Conservation (phyloP, 2,329 filamentous ascomycete genomes). For the Biscogniauxia sp. region DNA sequence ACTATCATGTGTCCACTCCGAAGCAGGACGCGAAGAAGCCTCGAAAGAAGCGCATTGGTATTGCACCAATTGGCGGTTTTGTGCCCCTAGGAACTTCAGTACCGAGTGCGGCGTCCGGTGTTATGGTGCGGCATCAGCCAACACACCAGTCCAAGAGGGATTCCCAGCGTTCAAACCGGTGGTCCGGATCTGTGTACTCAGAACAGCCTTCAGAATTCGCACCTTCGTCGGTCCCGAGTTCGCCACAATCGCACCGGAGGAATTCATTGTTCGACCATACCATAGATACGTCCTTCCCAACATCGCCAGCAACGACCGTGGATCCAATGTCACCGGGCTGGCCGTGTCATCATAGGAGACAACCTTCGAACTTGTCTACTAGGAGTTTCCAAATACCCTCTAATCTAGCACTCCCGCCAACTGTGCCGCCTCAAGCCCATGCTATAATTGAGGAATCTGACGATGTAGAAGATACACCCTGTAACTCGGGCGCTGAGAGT, state of each 20-base stretch:
- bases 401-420: slow-evolving; percentile 22
- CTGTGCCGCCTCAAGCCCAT: slow-evolving; percentile 23
- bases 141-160: slow-evolving; percentile 45
- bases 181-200: slow-evolving; percentile 65
- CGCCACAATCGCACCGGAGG: slow-evolving; percentile 72
- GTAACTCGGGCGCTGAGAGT: slow-evolving; percentile 34
- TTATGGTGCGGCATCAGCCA: slow-evolving; percentile 37
- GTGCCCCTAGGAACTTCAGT: slow-evolving; percentile 48
- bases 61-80: slow-evolving; percentile 58
- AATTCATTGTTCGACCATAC: slow-evolving; percentile 78
- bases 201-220: slow-evolving; percentile 62
- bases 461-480: slow-evolving; percentile 32
- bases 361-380: slow-evolving; percentile 54
- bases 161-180: slow-evolving; percentile 54
- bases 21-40: slow-evolving; percentile 61
- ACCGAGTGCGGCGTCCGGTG: slow-evolving; percentile 42
- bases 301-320: slow-evolving; percentile 76
- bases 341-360: slow-evolving; percentile 51
- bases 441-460: slow-evolving; percentile 32
- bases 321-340: slow-evolving; percentile 65
- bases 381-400: slow-evolving; percentile 43
- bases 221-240: slow-evolving; percentile 74
- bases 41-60: slow-evolving; percentile 69
- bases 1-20: slow-evolving; percentile 70
- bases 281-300: slow-evolving; percentile 62